phyloP scores from a whole-genome alignment of 2,329 filamentous ascomycete genomes.

The Westerdykella aurantiaca region DNA sequence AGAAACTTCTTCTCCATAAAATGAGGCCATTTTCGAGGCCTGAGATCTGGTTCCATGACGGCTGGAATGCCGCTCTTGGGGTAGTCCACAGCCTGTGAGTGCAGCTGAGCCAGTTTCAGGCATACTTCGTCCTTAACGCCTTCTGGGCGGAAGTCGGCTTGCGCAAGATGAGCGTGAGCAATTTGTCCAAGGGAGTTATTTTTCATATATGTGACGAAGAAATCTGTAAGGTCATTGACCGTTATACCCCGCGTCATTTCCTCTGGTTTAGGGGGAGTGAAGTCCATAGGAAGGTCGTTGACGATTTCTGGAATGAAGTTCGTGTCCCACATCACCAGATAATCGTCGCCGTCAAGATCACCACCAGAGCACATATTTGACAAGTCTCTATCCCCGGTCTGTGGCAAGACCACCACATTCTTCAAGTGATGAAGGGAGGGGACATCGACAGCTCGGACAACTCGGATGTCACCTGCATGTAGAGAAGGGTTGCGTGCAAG shows the following conservation, averaged over 20 bases:
- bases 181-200: constrained; percentile 77
- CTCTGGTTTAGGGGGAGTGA: constrained; percentile 53
- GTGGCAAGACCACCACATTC: constrained; percentile 83
- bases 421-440: constrained; percentile 68
- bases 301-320: constrained; percentile 58
- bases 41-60: constrained; percentile 55
- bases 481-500: constrained; percentile 90
- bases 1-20: constrained; percentile 70
- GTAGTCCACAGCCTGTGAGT: constrained; percentile 91
- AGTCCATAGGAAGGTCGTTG: constrained; percentile 75
- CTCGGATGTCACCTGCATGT: constrained; percentile 84
- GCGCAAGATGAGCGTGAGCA: constrained; percentile 73
- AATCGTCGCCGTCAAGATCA: constrained; percentile 94
- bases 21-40: constrained; percentile 68
- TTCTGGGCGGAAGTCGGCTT: constrained; percentile 57
- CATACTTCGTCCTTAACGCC: constrained; percentile 67
- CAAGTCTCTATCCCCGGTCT: constrained; percentile 74
- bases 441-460: constrained; percentile 77
- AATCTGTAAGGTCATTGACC: constrained; percentile 67
- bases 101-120: constrained; percentile 67
- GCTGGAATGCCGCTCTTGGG: constrained; percentile 82
- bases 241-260: constrained; percentile 59
- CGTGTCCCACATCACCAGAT: constrained; percentile 85
- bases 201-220: constrained; percentile 91
- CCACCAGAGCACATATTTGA: constrained; percentile 95